A percentile compares a stretch with the other conserved stretches of the same genome.
Conservation (phyloP, 768 basidiomycete species). For the Hortiboletus flavorubellus region DNA sequence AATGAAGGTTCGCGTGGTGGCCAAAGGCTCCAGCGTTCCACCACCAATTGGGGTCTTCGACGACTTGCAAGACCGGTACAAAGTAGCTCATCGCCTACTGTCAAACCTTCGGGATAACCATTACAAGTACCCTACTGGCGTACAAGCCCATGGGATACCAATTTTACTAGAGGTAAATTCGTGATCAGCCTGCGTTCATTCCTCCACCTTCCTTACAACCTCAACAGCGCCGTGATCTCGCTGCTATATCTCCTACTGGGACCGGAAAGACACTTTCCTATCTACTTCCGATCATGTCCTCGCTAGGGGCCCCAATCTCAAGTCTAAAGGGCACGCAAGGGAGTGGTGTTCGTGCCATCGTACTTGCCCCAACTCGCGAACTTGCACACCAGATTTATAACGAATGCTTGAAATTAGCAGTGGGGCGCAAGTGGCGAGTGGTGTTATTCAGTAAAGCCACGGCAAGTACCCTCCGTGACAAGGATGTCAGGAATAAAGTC, state of each 20-base stretch:
- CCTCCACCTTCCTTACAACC: not conserved
- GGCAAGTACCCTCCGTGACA: conserved; percentile 75
- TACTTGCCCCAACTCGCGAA: conserved; percentile 92
- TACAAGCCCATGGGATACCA: conserved; percentile 78
- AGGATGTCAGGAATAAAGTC: conserved; percentile 68
- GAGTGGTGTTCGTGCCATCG: conserved; percentile 67
- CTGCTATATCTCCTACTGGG: conserved; percentile 95
- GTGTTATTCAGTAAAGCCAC: conserved; percentile 88
- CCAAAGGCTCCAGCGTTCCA: conserved; percentile 74
- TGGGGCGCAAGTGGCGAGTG: conserved; percentile 80
- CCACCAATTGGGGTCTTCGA: conserved; percentile 54
- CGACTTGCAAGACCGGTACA: conserved; percentile 54
- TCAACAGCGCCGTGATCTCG: conserved; percentile 72
- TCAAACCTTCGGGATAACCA: conserved; percentile 60
- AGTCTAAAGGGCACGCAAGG: conserved; percentile 43
- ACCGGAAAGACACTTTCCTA: conserved; percentile 97
- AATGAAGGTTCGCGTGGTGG: conserved; percentile 60
- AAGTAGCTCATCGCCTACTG: conserved; percentile 56
- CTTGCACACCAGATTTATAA: conserved; percentile 95
- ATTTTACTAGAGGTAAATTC: conserved; percentile 69
- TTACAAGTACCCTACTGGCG: conserved; percentile 69
- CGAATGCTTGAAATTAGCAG: conserved; percentile 79
- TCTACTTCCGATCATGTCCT: conserved; percentile 74
- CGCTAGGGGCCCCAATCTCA: conserved; percentile 52
- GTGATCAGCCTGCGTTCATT: conserved; percentile 1